Percentiles rank a stretch among this genome's conserved stretches.
Conservation (phyloP, 129 eudicot genomes). For the Sambucus nigra region DNA sequence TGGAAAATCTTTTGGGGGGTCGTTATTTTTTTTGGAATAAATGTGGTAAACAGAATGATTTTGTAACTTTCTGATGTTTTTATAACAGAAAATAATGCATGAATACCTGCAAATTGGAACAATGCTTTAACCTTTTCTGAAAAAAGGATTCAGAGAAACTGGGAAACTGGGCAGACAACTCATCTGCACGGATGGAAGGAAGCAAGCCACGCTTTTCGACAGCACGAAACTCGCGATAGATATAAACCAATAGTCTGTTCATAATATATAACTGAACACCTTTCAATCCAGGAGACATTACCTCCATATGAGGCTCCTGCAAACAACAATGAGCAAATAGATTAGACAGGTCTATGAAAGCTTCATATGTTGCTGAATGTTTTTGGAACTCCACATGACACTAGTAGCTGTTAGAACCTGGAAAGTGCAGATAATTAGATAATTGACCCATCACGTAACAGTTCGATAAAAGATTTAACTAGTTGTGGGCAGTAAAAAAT, state of each 20-base stretch:
- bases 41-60: no score
- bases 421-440: not conserved
- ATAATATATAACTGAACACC: conserved; percentile 55
- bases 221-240: conserved; percentile 86
- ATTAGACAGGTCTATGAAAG: conserved; percentile 1
- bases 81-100: not conserved
- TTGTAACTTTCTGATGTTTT: no score
- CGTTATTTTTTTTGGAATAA: no score
- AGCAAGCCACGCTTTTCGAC: conserved; percentile 72
- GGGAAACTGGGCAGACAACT: conserved; percentile 72
- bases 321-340: conserved; percentile 15
- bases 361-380: not conserved
- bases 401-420: not conserved
- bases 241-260: conserved; percentile 75
- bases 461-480: not conserved
- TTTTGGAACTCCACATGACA: not conserved
- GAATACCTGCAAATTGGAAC: conserved; percentile 81
- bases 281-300: conserved; percentile 82
- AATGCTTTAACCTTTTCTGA: conserved; percentile 65
- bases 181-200: conserved; percentile 78
- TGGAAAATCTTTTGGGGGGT: no score
- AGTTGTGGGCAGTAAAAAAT: not conserved
- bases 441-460: not conserved
- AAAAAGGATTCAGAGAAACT: conserved; percentile 56
- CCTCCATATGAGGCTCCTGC: conserved; percentile 97